Percentiles rank a stretch among this genome's conserved stretches.
phyloP scores from a whole-genome alignment of 169 alveolate genomes.

The Plasmodium adleri region DNA sequence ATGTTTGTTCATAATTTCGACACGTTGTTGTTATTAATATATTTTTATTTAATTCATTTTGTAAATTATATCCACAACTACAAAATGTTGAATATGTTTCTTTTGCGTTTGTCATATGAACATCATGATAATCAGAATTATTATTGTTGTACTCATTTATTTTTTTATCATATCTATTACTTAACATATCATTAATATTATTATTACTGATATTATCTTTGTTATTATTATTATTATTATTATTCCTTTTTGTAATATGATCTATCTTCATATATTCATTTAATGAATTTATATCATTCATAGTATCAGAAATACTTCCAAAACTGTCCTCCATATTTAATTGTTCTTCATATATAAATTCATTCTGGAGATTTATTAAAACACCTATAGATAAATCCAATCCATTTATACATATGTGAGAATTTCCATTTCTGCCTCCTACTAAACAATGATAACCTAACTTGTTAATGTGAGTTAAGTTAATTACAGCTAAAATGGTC shows the following conservation, averaged over 20 bases:
- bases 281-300: neutral
- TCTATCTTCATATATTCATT: neutral
- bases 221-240: neutral
- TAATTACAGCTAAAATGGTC: slow-evolving; percentile 52
- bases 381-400: slow-evolving; percentile 48
- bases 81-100: slow-evolving; percentile 19
- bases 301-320: neutral
- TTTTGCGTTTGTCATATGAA: neutral
- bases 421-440: slow-evolving; percentile 57
- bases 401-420: slow-evolving; percentile 43
- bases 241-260: neutral
- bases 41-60: slow-evolving; percentile 9
- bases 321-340: no score
- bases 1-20: slow-evolving; percentile 38
- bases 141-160: neutral
- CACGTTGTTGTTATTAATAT: slow-evolving; percentile 65
- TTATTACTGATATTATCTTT: neutral
- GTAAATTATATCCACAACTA: slow-evolving; percentile 36
- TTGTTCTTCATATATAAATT: slow-evolving; percentile 2
- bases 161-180: neutral
- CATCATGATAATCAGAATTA: neutral
- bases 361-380: slow-evolving; percentile 9
- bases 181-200: neutral
- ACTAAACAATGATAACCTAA: slow-evolving; percentile 49
- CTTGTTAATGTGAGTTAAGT: slow-evolving; percentile 30